phyloP scores from a whole-genome alignment of 2,329 filamentous ascomycete species.

The Pezicula neosporulosa region DNA sequence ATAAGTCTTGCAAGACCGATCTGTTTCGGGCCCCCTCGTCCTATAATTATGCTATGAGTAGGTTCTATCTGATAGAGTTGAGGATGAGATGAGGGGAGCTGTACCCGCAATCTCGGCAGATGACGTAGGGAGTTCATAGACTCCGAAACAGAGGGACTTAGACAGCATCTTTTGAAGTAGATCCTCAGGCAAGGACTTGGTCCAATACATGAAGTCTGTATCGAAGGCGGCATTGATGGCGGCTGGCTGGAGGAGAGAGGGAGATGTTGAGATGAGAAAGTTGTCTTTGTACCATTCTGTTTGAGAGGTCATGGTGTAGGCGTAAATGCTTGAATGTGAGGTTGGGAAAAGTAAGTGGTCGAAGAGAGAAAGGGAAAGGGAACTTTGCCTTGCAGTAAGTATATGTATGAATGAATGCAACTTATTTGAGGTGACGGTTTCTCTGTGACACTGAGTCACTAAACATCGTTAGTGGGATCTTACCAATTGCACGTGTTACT shows the following conservation, averaged over 20 bases:
- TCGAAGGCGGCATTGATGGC: slow-evolving; percentile 53
- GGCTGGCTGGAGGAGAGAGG: slow-evolving; percentile 47
- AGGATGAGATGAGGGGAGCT: slow-evolving; percentile 6
- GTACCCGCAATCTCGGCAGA: slow-evolving; percentile 30
- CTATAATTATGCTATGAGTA: slow-evolving; percentile 9
- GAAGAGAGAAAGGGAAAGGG: too few species aligned
- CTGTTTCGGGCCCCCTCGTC: slow-evolving; percentile 27
- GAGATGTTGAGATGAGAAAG: slow-evolving; percentile 61
- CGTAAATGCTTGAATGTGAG: too few species aligned
- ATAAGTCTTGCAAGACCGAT: slow-evolving; percentile 61
- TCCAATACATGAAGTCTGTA: slow-evolving; percentile 60
- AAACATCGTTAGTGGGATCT: too few species aligned
- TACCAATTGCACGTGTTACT: too few species aligned
- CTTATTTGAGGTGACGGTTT: too few species aligned
- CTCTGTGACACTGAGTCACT: too few species aligned
- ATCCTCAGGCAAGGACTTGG: slow-evolving; percentile 44
- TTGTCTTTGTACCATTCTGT: slow-evolving; percentile 45
- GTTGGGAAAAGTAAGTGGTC: too few species aligned
- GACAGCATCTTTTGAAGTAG: slow-evolving; percentile 49
- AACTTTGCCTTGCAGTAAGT: too few species aligned
- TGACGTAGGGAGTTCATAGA: slow-evolving; percentile 42
- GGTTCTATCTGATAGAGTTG: slow-evolving; percentile 3
- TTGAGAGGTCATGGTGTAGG: slow-evolving; percentile 11
- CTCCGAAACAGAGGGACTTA: slow-evolving; percentile 56
- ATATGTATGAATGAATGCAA: too few species aligned